Base-by-base conservation (phyloP, 371 early-diverging fungal species). In the Mycotypha africana region DNA sequence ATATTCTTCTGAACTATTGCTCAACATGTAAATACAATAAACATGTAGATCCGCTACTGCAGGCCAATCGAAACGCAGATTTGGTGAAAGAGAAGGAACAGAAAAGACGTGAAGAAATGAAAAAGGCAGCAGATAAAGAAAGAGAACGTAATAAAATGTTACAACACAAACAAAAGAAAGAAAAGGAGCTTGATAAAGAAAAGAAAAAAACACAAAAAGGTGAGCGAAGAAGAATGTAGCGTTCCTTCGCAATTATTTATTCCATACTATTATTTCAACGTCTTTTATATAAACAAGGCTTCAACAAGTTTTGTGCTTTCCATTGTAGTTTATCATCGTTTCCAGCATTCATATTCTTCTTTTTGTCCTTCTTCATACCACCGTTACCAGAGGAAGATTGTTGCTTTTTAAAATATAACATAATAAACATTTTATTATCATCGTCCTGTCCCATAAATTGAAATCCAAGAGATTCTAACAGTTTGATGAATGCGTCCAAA, bases 271-370 rank as follows among this genome's bases (percentile, higher is more conserved):
- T 26, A 12, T 17, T 40, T 69, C 76, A 93, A 47, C 94, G 86
- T 35, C 81, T 81, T 62, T 94, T 94, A 70, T 94, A 94, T 34
- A 92, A 73, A 59, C 95, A 94, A 11, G 95, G 93, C 67, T 92
- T 92, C 49, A 94, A 65, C 39, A 85, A 56, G n/a, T 66, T 60
- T 47, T 48, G 68, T 30, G 62, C 68, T 47, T 49, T 68, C 56
- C 56, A 75, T 16, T 54, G 56, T 37, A 51, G 53, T 53, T 54
- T 69, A 4, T 41, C 36, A 24, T 42, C 46, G 25, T 65, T 58
- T 33, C 70, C 74, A 32, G 66, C 70, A n/a, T 67, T 65, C 40
- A 74, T 76, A n/a, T n/a, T n/a, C n/a, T n/a, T n/a, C n/a, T n/a
- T n/a, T n/a, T n/a, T n/a, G n/a, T n/a, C n/a, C n/a, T n/a, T n/a